Evolutionary conservation across 768 basidiomycete genomes (phyloP), one percentile per base, ranked within the genome.

Genomic region (Amanita fuliginea): DNA sequence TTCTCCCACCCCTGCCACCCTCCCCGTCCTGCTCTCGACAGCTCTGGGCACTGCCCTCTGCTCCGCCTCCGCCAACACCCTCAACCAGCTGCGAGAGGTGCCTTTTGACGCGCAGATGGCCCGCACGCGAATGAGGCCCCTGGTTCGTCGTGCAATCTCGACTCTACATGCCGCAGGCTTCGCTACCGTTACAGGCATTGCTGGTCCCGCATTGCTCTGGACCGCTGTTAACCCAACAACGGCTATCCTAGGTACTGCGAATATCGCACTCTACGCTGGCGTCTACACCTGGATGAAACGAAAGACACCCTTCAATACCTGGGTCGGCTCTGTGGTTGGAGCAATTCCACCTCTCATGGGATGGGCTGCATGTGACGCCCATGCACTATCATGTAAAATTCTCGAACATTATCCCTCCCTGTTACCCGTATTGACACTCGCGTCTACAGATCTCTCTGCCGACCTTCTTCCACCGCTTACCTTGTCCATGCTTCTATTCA

Each of bases 31-130:
- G 8, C 72, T 98, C 3, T 80, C 86, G 13, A 88, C 94, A 0
- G 91, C 94, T 0, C 60, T 86, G 22, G 96, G 96, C 35, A 97
- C 94, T 0, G 80, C 84, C 0, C 74, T 99, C 37, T 96, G 93
- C 62, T 84, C 86, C 4, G 90, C 92, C 2, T 88, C 93, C 0
- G 96, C 96, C 24, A 97, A 97, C 61, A 76, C 95, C 2, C 73
- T 96, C 58, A 99, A 99, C 66, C 92, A 99, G 63, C 69, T 98
- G 3, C 85, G 93, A 59, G 96, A 99, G 66, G 73, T 89, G 6
- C 96, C 96, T 0, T 89, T 92, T 55, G 96, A 99, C 59, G 94
- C 96, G 0, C 96, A 99, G 62, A 98, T 97, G 84, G 75, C 81
- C 0, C 79, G 96, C 41, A 98, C 96, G 0, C 78, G 94, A 26